Evolutionary conservation across 768 basidiomycete species (phyloP).

Genomic region (Tulasnella sp.): DNA sequence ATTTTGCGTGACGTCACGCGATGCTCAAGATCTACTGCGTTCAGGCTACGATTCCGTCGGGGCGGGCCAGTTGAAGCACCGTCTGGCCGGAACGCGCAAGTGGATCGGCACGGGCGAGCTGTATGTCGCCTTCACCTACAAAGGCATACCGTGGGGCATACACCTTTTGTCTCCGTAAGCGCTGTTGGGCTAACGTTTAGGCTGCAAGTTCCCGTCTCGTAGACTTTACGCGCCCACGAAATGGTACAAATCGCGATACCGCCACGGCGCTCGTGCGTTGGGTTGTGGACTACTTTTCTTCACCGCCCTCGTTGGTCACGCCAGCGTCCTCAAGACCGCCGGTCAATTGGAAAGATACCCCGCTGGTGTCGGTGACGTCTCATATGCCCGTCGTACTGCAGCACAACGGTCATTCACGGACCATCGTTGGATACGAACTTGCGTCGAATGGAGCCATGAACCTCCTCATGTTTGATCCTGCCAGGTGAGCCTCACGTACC

Average conservation of each 20-base stretch:
- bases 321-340: conserved; percentile 30
- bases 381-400: conserved; percentile 69
- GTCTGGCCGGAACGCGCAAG: conserved; percentile 44
- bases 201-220: conserved; percentile 43
- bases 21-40: neutral
- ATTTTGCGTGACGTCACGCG: no score
- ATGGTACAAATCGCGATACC: conserved; percentile 28
- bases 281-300: conserved; percentile 60
- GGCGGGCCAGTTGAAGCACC: conserved; percentile 41
- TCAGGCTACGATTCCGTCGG: conserved; percentile 66
- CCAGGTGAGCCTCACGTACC: conserved; percentile 34
- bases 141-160: conserved; percentile 64
- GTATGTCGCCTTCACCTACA: conserved; percentile 62
- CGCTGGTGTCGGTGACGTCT: conserved; percentile 40
- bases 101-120: conserved; percentile 80
- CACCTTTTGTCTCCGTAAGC: neutral
- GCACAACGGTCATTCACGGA: conserved; percentile 74
- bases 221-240: conserved; percentile 39
- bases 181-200: conserved; percentile 3
- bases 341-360: conserved; percentile 40
- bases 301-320: conserved; percentile 21
- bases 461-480: conserved; percentile 70
- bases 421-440: conserved; percentile 73
- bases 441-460: conserved; percentile 43
- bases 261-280: conserved; percentile 45